Conservation (phyloP, 257 asterid genomes). For the Apocynum venetum region DNA sequence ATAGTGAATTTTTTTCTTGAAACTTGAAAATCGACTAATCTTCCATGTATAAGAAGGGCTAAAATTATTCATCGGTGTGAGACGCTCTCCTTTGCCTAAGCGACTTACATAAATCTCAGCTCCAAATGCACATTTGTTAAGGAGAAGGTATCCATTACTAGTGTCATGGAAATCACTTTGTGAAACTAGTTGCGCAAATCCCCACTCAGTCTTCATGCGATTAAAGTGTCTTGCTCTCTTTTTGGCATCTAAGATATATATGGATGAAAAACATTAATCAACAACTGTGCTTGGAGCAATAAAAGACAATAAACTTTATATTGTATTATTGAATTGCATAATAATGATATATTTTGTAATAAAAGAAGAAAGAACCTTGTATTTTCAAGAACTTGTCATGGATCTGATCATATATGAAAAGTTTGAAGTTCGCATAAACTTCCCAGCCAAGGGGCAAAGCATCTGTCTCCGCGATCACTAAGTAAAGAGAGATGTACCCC, state of each 20-base stretch:
- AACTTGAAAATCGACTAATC: neutral
- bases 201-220: slow-evolving; percentile 1
- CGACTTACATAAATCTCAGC: slow-evolving; percentile 5
- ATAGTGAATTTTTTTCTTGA: neutral
- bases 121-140: slow-evolving; percentile 13
- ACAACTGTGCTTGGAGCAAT: too few relatives aligned
- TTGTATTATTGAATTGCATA: too few relatives aligned
- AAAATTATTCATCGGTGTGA: neutral
- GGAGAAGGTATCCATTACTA: slow-evolving; percentile 6
- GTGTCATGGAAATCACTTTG: slow-evolving; percentile 10
- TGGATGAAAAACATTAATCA: neutral
- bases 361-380: neutral
- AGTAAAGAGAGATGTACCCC: slow-evolving; percentile 11
- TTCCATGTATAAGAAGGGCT: neutral
- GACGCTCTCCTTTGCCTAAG: slow-evolving; percentile 6
- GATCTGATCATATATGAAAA: slow-evolving; percentile 7
- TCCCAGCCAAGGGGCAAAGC: slow-evolving; percentile 19
- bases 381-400: slow-evolving; percentile 13
- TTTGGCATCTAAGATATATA: neutral
- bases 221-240: neutral
- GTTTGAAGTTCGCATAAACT: neutral
- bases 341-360: too few relatives aligned
- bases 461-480: slow-evolving; percentile 5
- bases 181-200: slow-evolving; percentile 6
- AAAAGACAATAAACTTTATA: neutral